Evolutionary conservation across 306 rosid genomes (phyloP).

Genomic region (Casuarina cunninghamiana): DNA sequence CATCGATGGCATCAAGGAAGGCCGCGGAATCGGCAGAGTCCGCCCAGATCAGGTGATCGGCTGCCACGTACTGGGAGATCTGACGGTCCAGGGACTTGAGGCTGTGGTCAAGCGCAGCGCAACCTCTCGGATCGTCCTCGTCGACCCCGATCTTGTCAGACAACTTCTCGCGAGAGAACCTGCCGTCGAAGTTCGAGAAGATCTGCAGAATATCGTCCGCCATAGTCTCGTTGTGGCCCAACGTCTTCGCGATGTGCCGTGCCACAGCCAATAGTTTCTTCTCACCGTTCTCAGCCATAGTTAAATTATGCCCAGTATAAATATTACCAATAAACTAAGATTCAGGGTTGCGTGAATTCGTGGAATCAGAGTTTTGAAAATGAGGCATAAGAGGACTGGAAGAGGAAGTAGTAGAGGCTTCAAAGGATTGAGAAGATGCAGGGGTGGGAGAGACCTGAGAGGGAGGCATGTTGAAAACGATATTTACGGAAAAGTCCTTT

Average conservation of each 20-base stretch:
- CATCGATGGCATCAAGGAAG: slow-evolving; percentile 82
- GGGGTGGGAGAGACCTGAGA: not conserved
- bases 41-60: slow-evolving; percentile 78
- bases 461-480: not conserved
- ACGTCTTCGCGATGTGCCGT: slow-evolving; percentile 93
- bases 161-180: slow-evolving; percentile 84
- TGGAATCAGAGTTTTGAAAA: not conserved
- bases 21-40: slow-evolving; percentile 69
- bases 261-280: slow-evolving; percentile 87
- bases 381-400: not conserved
- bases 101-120: slow-evolving; percentile 57
- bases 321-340: not conserved
- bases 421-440: not conserved
- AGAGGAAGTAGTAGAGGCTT: not conserved
- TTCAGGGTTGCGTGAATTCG: not conserved
- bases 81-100: slow-evolving; percentile 74
- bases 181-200: slow-evolving; percentile 84
- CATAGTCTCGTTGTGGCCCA: slow-evolving; percentile 74
- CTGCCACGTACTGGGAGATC: slow-evolving; percentile 66
- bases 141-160: slow-evolving; percentile 50
- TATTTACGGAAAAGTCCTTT: slow-evolving; percentile 24
- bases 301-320: not conserved
- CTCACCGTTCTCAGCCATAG: slow-evolving; percentile 92
- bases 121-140: slow-evolving; percentile 47
- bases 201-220: slow-evolving; percentile 90